Percentiles rank a stretch among this genome's conserved stretches.
phyloP scores from a whole-genome alignment of 2,329 filamentous ascomycete genomes.

The Alternaria sp. region DNA sequence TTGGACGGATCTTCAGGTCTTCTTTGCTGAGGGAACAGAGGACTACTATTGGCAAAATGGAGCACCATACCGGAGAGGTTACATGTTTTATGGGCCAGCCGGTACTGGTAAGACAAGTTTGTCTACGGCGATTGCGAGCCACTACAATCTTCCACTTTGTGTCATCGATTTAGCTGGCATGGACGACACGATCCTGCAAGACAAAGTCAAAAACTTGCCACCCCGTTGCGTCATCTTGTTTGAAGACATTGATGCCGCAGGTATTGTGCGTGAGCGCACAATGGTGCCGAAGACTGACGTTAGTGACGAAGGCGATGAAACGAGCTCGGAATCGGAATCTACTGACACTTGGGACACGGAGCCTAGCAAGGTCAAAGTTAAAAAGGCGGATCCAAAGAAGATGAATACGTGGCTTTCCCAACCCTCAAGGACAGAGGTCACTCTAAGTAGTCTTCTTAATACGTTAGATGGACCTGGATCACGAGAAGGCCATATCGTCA shows the following conservation, averaged over 20 bases:
- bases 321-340: not conserved
- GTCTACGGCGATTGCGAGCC: conserved; percentile 13
- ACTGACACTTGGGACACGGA: not conserved
- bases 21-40: not conserved
- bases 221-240: not conserved
- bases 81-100: conserved; percentile 11
- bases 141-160: conserved; percentile 24
- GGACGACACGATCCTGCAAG: not conserved
- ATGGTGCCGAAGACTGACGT: not conserved
- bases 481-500: conserved; percentile 1
- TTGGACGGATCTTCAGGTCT: not conserved
- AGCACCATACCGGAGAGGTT: conserved; percentile 25
- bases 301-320: not conserved
- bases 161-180: not conserved
- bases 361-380: not conserved
- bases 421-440: not conserved
- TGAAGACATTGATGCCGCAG: not conserved
- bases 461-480: conserved; percentile 1
- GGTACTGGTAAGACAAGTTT: conserved; percentile 24
- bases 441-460: conserved; percentile 6
- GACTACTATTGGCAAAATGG: conserved; percentile 3
- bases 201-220: not conserved
- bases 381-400: not conserved
- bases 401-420: not conserved
- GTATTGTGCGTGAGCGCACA: not conserved